phyloP scores from a whole-genome alignment of 768 basidiomycete species.

The Tulasnella sp. region DNA sequence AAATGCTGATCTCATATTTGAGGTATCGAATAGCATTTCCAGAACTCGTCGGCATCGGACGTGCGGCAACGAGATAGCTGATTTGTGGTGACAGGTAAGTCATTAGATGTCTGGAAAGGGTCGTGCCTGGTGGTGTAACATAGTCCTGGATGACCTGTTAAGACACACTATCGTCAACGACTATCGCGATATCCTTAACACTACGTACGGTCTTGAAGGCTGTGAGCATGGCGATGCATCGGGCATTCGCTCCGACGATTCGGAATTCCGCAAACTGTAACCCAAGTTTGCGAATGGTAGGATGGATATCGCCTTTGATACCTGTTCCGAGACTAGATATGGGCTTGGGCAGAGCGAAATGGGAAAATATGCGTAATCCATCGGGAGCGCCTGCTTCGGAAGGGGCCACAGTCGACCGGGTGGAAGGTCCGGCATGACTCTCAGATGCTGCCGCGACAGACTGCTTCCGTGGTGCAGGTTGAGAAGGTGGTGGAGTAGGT shows the following conservation, averaged over 20 bases:
- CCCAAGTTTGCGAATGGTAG: slow-evolving; percentile 72
- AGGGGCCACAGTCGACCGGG: slow-evolving; percentile 12
- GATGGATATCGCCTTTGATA: slow-evolving; percentile 77
- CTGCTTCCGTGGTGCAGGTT: neutral
- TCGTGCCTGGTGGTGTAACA: slow-evolving; percentile 71
- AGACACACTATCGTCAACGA: neutral
- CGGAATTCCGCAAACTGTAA: slow-evolving; percentile 85
- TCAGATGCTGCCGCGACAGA: neutral
- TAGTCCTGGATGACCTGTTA: slow-evolving; percentile 82
- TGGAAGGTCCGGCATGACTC: neutral
- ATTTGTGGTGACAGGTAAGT: slow-evolving; percentile 89
- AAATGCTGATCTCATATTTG: slow-evolving; percentile 86
- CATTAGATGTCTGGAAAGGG: slow-evolving; percentile 82
- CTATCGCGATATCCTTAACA: neutral
- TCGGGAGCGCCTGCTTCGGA: slow-evolving; percentile 8
- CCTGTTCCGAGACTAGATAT: neutral
- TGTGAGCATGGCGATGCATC: slow-evolving; percentile 83
- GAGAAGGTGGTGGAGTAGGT: neutral
- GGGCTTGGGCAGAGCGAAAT: slow-evolving; percentile 61
- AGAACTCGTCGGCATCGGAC: slow-evolving; percentile 88
- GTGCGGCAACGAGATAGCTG: slow-evolving; percentile 70
- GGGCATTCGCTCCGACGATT: slow-evolving; percentile 87
- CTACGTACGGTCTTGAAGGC: slow-evolving; percentile 77
- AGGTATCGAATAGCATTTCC: slow-evolving; percentile 88
- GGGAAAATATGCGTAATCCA: slow-evolving; percentile 58